A percentile compares a stretch with the other conserved stretches of the same genome.
Conservation (phyloP, 2,329 filamentous ascomycete genomes). For the Paraphoma chrysanthemicola region DNA sequence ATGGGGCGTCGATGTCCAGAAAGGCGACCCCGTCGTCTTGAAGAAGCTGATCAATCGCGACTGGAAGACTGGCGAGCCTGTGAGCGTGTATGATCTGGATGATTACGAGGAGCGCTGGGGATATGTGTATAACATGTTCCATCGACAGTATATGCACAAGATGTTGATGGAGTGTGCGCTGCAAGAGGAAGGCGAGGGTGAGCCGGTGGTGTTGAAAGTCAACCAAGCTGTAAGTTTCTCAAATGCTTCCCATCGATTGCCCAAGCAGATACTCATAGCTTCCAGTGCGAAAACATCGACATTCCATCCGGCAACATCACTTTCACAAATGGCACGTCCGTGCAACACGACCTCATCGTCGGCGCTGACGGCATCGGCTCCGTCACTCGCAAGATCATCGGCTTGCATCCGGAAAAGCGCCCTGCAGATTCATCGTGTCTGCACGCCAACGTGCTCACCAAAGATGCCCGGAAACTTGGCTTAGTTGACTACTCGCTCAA, state of each 20-base stretch:
- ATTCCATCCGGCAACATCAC: slow-evolving; percentile 49
- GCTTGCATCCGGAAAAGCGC: slow-evolving; percentile 66
- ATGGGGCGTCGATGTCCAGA: slow-evolving; percentile 69
- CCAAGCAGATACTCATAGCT: neutral
- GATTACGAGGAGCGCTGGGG: slow-evolving; percentile 73
- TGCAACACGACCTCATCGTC: slow-evolving; percentile 65
- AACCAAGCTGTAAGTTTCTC: slow-evolving; percentile 57
- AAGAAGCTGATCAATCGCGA: slow-evolving; percentile 72
- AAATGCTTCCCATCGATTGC: too few relatives aligned
- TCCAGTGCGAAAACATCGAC: slow-evolving; percentile 61
- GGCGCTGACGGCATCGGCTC: slow-evolving; percentile 74
- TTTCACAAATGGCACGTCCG: slow-evolving; percentile 56
- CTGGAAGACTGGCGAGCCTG: slow-evolving; percentile 72
- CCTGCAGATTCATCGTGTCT: slow-evolving; percentile 68
- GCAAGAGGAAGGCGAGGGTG: slow-evolving; percentile 60
- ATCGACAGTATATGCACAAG: slow-evolving; percentile 71
- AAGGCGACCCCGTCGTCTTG: slow-evolving; percentile 70
- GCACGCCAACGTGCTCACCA: slow-evolving; percentile 69
- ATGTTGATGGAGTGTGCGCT: slow-evolving; percentile 70
- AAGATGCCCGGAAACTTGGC: slow-evolving; percentile 65
- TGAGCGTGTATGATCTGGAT: slow-evolving; percentile 68
- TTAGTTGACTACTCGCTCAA: slow-evolving; percentile 69
- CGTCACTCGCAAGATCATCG: slow-evolving; percentile 67
- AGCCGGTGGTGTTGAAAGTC: slow-evolving; percentile 61
- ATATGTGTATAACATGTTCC: slow-evolving; percentile 71